These are phyloP conservation scores for Cladosporium sp. DNA, from an alignment of 2,329 filamentous ascomycete species.

Conservation along the genomic window DNA sequence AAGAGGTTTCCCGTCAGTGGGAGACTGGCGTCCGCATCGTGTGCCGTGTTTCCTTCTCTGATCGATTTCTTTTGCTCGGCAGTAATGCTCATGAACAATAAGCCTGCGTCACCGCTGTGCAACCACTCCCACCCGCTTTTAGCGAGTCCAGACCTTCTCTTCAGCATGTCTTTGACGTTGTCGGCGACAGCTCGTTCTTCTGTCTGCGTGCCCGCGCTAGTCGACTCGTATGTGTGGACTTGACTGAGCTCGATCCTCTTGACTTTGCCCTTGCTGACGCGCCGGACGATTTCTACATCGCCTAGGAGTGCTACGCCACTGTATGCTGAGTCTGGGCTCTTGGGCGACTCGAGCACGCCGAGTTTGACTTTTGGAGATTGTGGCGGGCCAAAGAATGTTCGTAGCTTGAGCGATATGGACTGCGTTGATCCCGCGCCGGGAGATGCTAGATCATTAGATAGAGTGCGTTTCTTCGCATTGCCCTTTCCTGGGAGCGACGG, in stretches of 20 bases:
- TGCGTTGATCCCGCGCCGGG: neutral
- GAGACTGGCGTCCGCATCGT: neutral
- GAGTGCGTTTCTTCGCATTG: neutral
- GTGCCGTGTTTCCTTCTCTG: neutral
- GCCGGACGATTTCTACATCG: slow-evolving; percentile 1
- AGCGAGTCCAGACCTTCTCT: neutral
- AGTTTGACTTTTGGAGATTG: neutral
- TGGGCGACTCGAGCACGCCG: slow-evolving; percentile 13
- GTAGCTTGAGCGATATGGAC: slow-evolving; percentile 17
- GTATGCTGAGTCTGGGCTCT: neutral
- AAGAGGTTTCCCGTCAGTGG: slow-evolving; percentile 1
- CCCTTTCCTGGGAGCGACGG: neutral
- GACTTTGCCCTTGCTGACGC: slow-evolving; percentile 13
- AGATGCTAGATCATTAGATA: neutral
- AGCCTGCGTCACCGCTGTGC: slow-evolving; percentile 5
- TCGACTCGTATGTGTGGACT: neutral
- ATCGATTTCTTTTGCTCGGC: neutral
- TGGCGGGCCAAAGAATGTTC: slow-evolving; percentile 13
- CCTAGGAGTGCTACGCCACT: slow-evolving; percentile 11
- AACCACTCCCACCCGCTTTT: slow-evolving; percentile 12
- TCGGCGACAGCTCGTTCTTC: neutral
- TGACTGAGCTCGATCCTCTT: slow-evolving; percentile 6
- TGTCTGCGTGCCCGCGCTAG: slow-evolving; percentile 11
- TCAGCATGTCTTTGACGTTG: neutral
- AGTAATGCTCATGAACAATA: slow-evolving; percentile 6